Evolutionary conservation across 371 early-diverging fungal species (phyloP).

Genomic region (Funneliformis caledonium): DNA sequence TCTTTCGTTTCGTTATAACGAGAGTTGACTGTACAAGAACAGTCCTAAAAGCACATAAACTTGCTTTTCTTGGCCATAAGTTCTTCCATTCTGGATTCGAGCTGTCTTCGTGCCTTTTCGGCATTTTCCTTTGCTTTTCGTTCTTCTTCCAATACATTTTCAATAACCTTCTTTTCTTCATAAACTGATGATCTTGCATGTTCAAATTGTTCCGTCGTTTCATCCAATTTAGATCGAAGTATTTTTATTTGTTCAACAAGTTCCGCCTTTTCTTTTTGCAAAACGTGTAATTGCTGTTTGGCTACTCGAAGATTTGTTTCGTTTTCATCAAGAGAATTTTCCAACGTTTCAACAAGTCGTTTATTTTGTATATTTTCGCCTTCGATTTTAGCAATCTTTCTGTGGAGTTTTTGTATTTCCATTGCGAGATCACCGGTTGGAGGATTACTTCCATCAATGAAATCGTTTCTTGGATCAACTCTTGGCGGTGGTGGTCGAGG

Average conservation of each 20-base stretch:
- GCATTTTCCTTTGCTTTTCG: constrained; percentile 46
- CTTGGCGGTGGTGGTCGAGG: neutral
- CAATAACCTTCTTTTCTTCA: constrained; percentile 42
- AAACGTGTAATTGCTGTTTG: constrained; percentile 37
- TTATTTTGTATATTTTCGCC: constrained; percentile 28
- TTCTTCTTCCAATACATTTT: constrained; percentile 40
- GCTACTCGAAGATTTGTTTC: constrained; percentile 44
- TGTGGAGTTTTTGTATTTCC: constrained; percentile 43
- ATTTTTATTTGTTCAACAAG: constrained; percentile 17
- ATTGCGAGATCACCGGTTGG: constrained; percentile 16
- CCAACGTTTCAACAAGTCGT: constrained; percentile 40
- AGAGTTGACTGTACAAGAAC: neutral
- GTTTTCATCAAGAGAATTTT: constrained; percentile 44
- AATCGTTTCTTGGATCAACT: neutral
- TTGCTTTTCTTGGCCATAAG: constrained; percentile 49
- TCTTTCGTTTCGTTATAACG: constrained; percentile 13
- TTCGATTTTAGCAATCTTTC: constrained; percentile 39
- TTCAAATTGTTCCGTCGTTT: constrained; percentile 32
- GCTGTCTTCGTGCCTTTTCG: constrained; percentile 42
- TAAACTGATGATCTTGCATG: constrained; percentile 25
- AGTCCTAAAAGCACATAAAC: constrained; percentile 49
- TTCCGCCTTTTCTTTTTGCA: constrained; percentile 34
- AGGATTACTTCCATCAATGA: neutral
- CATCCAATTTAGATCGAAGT: constrained; percentile 10
- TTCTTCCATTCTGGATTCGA: constrained; percentile 49